Evolutionary conservation across 176 grass and related monocot genomes (phyloP).

Genomic region (Carex myosuroides): DNA sequence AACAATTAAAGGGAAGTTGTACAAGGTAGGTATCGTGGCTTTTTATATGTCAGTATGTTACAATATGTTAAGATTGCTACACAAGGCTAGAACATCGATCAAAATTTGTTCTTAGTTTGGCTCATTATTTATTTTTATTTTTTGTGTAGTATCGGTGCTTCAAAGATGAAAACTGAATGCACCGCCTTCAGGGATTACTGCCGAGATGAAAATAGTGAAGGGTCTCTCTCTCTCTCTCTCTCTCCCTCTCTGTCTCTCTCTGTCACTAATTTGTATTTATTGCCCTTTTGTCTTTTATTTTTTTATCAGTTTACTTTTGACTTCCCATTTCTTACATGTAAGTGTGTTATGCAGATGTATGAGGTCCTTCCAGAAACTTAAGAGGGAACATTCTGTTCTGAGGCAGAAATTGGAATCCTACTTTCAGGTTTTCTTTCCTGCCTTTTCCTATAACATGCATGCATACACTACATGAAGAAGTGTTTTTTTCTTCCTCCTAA

Average conservation of each 20-base stretch:
- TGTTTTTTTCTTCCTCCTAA: not conserved
- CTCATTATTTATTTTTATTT: slow-evolving; percentile 13
- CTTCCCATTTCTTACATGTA: not conserved
- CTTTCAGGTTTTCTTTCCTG: slow-evolving; percentile 68
- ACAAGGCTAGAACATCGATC: not conserved
- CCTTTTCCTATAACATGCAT: not conserved
- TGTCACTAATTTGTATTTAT: not conserved
- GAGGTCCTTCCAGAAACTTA: slow-evolving; percentile 74
- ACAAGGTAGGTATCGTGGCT: slow-evolving; percentile 48
- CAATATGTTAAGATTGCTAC: slow-evolving; percentile 14
- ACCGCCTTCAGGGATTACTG: slow-evolving; percentile 61
- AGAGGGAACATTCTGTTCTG: slow-evolving; percentile 71
- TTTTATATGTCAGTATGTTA: not conserved
- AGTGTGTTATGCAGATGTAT: slow-evolving; percentile 54
- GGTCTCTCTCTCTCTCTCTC: slow-evolving; percentile 36
- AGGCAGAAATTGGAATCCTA: slow-evolving; percentile 91
- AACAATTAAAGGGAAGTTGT: slow-evolving; percentile 83
- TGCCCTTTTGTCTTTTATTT: not conserved
- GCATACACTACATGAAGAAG: not conserved
- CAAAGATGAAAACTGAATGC: slow-evolving; percentile 95
- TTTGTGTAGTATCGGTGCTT: slow-evolving; percentile 91
- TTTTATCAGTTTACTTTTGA: not conserved
- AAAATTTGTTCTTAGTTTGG: slow-evolving; percentile 11
- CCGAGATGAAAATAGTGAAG: slow-evolving; percentile 62
- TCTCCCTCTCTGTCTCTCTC: not conserved